These are phyloP conservation scores for Apiospora arundinis DNA, from an alignment of 2,329 filamentous ascomycete species.

Conservation along the genomic window DNA sequence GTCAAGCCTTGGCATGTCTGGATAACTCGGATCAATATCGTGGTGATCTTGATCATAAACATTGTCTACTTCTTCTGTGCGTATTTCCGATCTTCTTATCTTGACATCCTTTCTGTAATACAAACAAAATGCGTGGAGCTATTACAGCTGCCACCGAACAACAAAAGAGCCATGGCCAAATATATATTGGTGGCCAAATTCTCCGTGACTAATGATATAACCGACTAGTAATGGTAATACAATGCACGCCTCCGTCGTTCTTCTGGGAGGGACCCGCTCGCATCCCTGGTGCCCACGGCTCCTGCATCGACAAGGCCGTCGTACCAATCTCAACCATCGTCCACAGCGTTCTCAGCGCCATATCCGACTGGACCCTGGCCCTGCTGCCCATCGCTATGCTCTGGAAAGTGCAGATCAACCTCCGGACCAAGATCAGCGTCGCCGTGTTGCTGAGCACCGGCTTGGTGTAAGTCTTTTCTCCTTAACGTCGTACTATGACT, in stretches of 20 bases:
- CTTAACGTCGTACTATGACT: neutral
- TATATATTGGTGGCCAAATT: neutral
- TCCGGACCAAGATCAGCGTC: constrained; percentile 52
- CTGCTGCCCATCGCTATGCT: constrained; percentile 57
- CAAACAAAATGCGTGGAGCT: too few relatives aligned
- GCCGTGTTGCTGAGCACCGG: constrained; percentile 56
- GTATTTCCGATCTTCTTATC: neutral
- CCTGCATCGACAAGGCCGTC: constrained; percentile 47
- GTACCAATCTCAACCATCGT: constrained; percentile 51
- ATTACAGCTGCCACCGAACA: too few relatives aligned
- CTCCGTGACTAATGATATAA: neutral
- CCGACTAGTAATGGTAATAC: constrained; percentile 48
- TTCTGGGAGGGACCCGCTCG: constrained; percentile 51
- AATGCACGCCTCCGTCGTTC: constrained; percentile 54
- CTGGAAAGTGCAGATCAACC: constrained; percentile 56
- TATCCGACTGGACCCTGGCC: constrained; percentile 56
- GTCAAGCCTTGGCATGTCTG: constrained; percentile 40
- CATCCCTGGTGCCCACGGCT: constrained; percentile 43
- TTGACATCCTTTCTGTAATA: neutral
- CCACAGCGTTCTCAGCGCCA: constrained; percentile 52
- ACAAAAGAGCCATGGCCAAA: too few relatives aligned
- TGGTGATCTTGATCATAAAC: constrained; percentile 45
- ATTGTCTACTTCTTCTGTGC: constrained; percentile 47
- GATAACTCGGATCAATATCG: constrained; percentile 42
- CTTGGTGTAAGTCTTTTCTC: constrained; percentile 47